Evolutionary conservation across 2,329 filamentous ascomycete species (phyloP), one percentile per base, ranked within the genome.

Genomic region (Pseudocercospora vitis): DNA sequence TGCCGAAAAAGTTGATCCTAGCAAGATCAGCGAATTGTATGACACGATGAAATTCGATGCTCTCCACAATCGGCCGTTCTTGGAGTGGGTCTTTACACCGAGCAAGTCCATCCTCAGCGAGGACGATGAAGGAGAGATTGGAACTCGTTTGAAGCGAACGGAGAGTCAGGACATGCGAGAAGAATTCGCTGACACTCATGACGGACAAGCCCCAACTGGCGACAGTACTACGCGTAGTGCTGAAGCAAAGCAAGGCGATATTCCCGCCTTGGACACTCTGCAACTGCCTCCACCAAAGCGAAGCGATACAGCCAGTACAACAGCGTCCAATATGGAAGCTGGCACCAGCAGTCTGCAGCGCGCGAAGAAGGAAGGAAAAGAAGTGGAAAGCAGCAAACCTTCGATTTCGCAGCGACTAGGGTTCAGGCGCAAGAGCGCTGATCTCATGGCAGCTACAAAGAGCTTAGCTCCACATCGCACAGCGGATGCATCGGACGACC

Each of bases 11-110:
- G 91, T 97, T 14, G 94, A 99, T 71, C 95, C 95, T 14, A 96
- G 91, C 78, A 99, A 99, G 76, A 92, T 99, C 58, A 96, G 91
- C 4, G 94, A 99, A 74, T 81, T 99, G 2, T 99, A 99, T 71
- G 94, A 99, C 71, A 97, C 92, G 16, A 97, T 99, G 94, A 99
- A 99, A 72, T 99, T 97, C 61, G 94, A 99, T 70, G 94, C 94
- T 1, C 79, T 99, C 11, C 95, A 99, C 73, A 99, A 99, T 68
- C 85, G 94, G 2, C 89, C 91, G 58, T 99, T 99, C 66, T 77
- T 99, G 3, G 94, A 99, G 71, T 97, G 94, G 89, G 87, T 96
- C 0, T 99, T 99, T 64, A 95, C 91, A 12, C 94, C 94, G 1
- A 86, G 89, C 28, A 85, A 84, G 65, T 80, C 79, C 54, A 89